A percentile compares a stretch with the other conserved stretches of the same genome.
phyloP scores from a whole-genome alignment of 2,329 filamentous ascomycete species.

The Sporothrix inflata region DNA sequence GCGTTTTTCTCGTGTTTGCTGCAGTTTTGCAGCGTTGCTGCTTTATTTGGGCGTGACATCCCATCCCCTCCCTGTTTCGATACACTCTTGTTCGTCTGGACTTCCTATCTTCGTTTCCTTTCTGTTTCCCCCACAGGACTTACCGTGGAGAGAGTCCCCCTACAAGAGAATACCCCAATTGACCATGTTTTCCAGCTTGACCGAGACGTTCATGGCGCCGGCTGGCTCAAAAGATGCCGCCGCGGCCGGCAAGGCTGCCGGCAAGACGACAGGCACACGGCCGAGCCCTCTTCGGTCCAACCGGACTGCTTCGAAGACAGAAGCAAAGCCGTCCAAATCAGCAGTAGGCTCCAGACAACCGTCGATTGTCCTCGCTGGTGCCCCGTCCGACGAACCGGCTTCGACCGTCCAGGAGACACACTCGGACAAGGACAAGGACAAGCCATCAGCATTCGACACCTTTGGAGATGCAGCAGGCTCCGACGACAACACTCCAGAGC shows the following conservation, averaged over 20 bases:
- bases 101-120: neutral
- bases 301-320: constrained; percentile 38
- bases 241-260: constrained; percentile 28
- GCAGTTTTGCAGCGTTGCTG: neutral
- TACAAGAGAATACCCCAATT: constrained; percentile 26
- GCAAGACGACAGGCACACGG: constrained; percentile 30
- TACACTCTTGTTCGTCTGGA: neutral
- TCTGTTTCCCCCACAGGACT: neutral
- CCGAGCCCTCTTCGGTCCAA: constrained; percentile 39
- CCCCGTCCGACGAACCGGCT: constrained; percentile 23
- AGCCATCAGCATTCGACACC: constrained; percentile 50
- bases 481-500: constrained; percentile 51
- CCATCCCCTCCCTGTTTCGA: neutral
- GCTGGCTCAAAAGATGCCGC: constrained; percentile 35
- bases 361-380: constrained; percentile 34
- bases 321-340: constrained; percentile 16
- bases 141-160: neutral
- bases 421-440: constrained; percentile 36
- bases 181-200: constrained; percentile 40
- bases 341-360: constrained; percentile 24
- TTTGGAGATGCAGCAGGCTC: constrained; percentile 49
- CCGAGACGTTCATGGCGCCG: constrained; percentile 39
- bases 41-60: constrained; percentile 3
- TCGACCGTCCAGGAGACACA: neutral
- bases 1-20: neutral